Percentiles rank a stretch among this genome's conserved stretches.
These are phyloP conservation scores for Pseudophaeomoniella oleicola DNA, from an alignment of 2,329 filamentous ascomycete species.

Conservation along the genomic window DNA sequence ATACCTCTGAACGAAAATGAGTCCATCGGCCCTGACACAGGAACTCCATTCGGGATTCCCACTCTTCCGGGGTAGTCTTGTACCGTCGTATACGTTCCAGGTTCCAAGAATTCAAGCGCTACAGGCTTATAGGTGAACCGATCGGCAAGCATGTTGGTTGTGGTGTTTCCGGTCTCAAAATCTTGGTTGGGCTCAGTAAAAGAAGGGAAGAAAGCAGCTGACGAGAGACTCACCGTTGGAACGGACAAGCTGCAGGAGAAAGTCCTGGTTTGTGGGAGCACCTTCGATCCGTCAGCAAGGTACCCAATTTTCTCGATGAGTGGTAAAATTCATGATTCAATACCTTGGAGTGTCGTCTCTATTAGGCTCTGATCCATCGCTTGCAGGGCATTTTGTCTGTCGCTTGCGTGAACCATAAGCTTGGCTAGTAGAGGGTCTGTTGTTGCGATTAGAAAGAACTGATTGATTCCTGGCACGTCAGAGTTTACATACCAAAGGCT, in stretches of 20 bases:
- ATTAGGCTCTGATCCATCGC: slow-evolving; percentile 29
- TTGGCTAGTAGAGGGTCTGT: slow-evolving; percentile 45
- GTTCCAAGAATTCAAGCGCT: slow-evolving; percentile 41
- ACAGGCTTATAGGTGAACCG: slow-evolving; percentile 33
- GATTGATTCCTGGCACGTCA: no score
- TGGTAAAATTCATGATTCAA: no score
- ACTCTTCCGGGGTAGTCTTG: slow-evolving; percentile 46
- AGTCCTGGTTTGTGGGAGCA: slow-evolving; percentile 43
- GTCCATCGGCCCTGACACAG: slow-evolving; percentile 48
- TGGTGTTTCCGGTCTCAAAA: slow-evolving; percentile 36
- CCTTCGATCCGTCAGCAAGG: slow-evolving; percentile 37
- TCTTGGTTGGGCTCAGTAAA: no score
- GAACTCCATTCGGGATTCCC: slow-evolving; percentile 42
- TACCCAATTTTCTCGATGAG: no score
- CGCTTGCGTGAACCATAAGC: slow-evolving; percentile 38
- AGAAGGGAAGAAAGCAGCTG: no score
- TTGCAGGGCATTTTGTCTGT: slow-evolving; percentile 26
- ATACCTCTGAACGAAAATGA: slow-evolving; percentile 37
- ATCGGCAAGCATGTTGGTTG: slow-evolving; percentile 42
- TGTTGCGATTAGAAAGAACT: no score
- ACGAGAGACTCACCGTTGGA: no score
- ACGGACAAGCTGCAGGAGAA: slow-evolving; percentile 36
- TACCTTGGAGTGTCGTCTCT: no score
- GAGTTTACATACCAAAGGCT: no score
- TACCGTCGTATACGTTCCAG: slow-evolving; percentile 42